Percentiles rank a stretch among this genome's conserved stretches.
Conservation (phyloP, 768 basidiomycete genomes). For the Trametes maxima region DNA sequence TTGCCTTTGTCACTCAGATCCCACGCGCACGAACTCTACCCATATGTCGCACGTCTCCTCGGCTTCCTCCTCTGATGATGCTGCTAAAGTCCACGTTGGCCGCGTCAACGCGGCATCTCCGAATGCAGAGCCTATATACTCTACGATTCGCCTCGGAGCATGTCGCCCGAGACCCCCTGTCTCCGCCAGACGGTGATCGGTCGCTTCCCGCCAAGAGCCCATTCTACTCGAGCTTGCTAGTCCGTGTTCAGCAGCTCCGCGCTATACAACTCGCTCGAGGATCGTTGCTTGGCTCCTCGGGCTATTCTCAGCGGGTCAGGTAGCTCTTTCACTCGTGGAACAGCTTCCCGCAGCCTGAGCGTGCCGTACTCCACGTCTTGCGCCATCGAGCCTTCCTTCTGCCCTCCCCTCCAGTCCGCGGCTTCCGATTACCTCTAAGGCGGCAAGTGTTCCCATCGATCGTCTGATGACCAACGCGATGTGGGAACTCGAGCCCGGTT, state of each 20-base stretch:
- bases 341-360: slow-evolving; percentile 13
- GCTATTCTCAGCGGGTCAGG: background rate
- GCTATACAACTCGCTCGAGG: background rate
- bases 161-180: background rate
- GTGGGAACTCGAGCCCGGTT: slow-evolving; percentile 10
- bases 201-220: background rate
- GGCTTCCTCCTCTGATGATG: slow-evolving; percentile 1
- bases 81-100: slow-evolving; percentile 6
- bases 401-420: slow-evolving; percentile 18
- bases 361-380: slow-evolving; percentile 19
- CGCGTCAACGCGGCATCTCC: background rate
- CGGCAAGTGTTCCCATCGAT: slow-evolving; percentile 21
- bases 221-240: background rate
- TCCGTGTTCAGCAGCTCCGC: background rate
- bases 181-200: background rate
- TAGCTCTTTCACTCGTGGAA: slow-evolving; percentile 1
- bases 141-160: background rate
- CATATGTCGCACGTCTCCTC: background rate
- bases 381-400: slow-evolving; percentile 17
- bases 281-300: background rate
- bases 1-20: slow-evolving; percentile 8
- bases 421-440: slow-evolving; percentile 20
- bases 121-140: background rate
- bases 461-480: slow-evolving; percentile 16
- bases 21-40: slow-evolving; percentile 1